Percentiles rank a stretch among this genome's conserved stretches.
These are phyloP conservation scores for Oryza meridionalis DNA, from an alignment of 176 grass and related monocot species.

Conservation along the genomic window DNA sequence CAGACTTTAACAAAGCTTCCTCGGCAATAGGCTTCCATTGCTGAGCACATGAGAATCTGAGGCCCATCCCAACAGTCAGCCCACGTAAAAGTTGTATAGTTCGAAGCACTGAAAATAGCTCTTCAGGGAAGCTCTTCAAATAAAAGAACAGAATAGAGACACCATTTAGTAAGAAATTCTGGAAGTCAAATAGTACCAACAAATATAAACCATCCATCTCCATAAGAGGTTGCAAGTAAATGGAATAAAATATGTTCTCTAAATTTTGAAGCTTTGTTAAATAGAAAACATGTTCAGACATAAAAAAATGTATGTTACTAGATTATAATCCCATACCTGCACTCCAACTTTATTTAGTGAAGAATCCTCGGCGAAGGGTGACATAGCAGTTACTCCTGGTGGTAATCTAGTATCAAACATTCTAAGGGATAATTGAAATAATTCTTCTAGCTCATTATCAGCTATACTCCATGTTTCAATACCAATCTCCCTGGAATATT, in stretches of 20 bases:
- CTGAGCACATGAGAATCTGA: slow-evolving; percentile 80
- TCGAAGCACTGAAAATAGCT: slow-evolving; percentile 79
- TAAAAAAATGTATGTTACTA: not conserved
- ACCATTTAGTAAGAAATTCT: slow-evolving; percentile 11
- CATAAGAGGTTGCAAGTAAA: slow-evolving; percentile 29
- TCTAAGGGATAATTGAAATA: slow-evolving; percentile 63
- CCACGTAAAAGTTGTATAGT: slow-evolving; percentile 92
- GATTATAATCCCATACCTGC: slow-evolving; percentile 50
- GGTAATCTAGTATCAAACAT: slow-evolving; percentile 99
- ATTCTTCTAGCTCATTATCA: slow-evolving; percentile 68
- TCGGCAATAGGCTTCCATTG: slow-evolving; percentile 89
- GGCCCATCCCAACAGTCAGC: slow-evolving; percentile 83
- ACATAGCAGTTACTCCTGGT: slow-evolving; percentile 75
- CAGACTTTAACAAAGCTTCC: slow-evolving; percentile 79
- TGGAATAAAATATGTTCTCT: not conserved
- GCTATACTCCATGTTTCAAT: slow-evolving; percentile 65
- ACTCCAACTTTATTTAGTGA: slow-evolving; percentile 77
- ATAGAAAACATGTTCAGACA: not conserved
- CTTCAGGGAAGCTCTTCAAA: slow-evolving; percentile 84
- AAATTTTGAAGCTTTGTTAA: not conserved
- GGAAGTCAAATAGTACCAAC: slow-evolving; percentile 14
- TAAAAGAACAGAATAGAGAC: not conserved
- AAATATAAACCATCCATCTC: not conserved
- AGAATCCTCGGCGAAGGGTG: slow-evolving; percentile 85
- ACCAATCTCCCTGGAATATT: slow-evolving; percentile 78